Base-by-base conservation (phyloP, 2,329 filamentous ascomycete genomes). In the Diaporthe longicolla region DNA sequence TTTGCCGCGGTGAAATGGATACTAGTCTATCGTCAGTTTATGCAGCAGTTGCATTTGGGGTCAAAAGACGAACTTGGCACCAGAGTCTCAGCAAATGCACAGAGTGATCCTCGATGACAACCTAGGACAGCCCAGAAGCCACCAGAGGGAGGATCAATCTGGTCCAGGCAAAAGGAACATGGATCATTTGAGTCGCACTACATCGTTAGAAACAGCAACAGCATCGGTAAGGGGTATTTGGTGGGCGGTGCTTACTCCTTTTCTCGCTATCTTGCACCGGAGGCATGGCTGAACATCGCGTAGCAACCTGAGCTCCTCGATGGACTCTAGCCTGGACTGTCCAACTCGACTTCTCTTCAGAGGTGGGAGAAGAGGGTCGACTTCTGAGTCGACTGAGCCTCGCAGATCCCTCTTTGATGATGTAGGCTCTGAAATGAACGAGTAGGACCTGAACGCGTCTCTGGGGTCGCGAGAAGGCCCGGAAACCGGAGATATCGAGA, bases 261-360 rank as follows among this genome's bases (percentile, higher is more conserved):
- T 85, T 58, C 85, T 85, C 43, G 84, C 78, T 11, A 86, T 81
- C 78, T 83, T 86, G 78, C 89, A 91, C 55, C 87, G 86, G 54
- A 90, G 82, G 77, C 89, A 90, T 19, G 85, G 84, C 21, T 85
- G 84, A 21, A 83, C 79, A 48, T 87, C 85, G 52, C 84, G 85
- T 24, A 87, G 82, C 11, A 90, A 82, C 54, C 84, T 84, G 5
- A 91, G 83, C 79, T 90, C 89, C 55, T 86, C 88, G 59, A 91
- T 90, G 24, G 89, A 90, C 77, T 90, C 85, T 1, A 91, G 81
- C 32, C 87, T 85, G 50, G 87, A 85, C 76, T 88, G 88, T 4
- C 87, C 87, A 40, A 87, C 84, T 57, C 88, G 84, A 70, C 85
- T 88, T 76, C 86, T 83, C 79, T 90, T 90, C 72, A 90, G 77